phyloP scores from a whole-genome alignment of 768 basidiomycete genomes.

The Leccinum truebloodii region DNA sequence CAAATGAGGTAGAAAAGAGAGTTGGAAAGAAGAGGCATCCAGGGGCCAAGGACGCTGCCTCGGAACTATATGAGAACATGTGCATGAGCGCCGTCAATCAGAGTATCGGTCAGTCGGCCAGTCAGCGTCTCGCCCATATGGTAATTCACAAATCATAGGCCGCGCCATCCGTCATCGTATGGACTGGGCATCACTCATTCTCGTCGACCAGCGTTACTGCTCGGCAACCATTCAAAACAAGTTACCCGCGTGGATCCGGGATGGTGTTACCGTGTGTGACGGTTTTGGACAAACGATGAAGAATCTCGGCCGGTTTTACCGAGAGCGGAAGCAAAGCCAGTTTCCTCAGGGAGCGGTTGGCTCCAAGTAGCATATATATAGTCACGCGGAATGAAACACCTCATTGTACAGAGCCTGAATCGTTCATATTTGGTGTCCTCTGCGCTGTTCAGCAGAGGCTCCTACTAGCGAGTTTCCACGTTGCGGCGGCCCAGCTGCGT shows the following conservation, averaged over 20 bases:
- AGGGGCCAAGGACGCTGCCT: slow-evolving; percentile 63
- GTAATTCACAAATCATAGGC: slow-evolving; percentile 45
- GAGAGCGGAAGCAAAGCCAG: slow-evolving; percentile 44
- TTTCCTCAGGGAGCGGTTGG: not conserved
- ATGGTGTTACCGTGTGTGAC: slow-evolving; percentile 54
- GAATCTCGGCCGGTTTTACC: slow-evolving; percentile 68
- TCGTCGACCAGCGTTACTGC: slow-evolving; percentile 84
- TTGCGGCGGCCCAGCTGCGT: not conserved
- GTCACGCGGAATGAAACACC: not conserved
- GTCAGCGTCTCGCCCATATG: not conserved
- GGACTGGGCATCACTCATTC: slow-evolving; percentile 90
- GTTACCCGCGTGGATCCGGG: slow-evolving; percentile 89
- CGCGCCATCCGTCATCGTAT: slow-evolving; percentile 88
- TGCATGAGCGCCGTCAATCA: slow-evolving; percentile 97
- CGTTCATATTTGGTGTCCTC: slow-evolving; percentile 2
- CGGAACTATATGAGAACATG: slow-evolving; percentile 88
- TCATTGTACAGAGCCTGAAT: slow-evolving; percentile 6
- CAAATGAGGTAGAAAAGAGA: slow-evolving; percentile 58
- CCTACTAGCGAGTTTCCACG: not conserved
- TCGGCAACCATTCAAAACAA: slow-evolving; percentile 68
- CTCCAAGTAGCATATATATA: slow-evolving; percentile 6
- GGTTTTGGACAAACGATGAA: slow-evolving; percentile 74
- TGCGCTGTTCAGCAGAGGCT: not conserved
- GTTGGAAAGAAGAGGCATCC: slow-evolving; percentile 33
- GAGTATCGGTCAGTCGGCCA: slow-evolving; percentile 71